These are phyloP conservation scores for Pichia gijzeniarum DNA, from an alignment of 805 yeast species.

Conservation along the genomic window DNA sequence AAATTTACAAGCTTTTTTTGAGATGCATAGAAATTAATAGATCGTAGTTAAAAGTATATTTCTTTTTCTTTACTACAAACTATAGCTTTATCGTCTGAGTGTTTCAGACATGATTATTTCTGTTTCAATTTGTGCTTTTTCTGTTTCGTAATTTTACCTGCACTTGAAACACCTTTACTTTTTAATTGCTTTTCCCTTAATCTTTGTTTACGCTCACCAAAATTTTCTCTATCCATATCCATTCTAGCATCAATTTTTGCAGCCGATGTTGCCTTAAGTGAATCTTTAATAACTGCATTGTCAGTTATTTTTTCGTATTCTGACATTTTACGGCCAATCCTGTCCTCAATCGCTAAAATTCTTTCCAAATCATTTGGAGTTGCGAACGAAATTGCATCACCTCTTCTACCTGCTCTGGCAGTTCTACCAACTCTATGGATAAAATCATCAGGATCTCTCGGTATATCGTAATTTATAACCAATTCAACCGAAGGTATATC, in stretches of 20 bases:
- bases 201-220: slow-evolving; percentile 53
- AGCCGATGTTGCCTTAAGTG: slow-evolving; percentile 60
- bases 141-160: slow-evolving; percentile 4
- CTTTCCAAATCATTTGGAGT: slow-evolving; percentile 81
- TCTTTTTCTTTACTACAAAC: no score
- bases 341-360: slow-evolving; percentile 77
- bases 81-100: no score
- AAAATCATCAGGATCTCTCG: slow-evolving; percentile 78
- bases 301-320: slow-evolving; percentile 67
- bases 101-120: neutral
- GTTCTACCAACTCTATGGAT: slow-evolving; percentile 92
- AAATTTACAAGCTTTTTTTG: no score
- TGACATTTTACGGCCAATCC: slow-evolving; percentile 77
- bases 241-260: slow-evolving; percentile 88
- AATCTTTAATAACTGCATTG: slow-evolving; percentile 60
- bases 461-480: slow-evolving; percentile 73
- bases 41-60: no score
- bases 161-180: slow-evolving; percentile 3
- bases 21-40: no score
- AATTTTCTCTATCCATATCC: slow-evolving; percentile 89
- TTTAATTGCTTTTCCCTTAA: slow-evolving; percentile 17
- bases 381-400: slow-evolving; percentile 76
- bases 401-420: slow-evolving; percentile 92
- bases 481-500: slow-evolving; percentile 78
- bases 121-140: slow-evolving; percentile 2